Conservation (phyloP, 495 filamentous ascomycete species). For the Penicillium coffeae region DNA sequence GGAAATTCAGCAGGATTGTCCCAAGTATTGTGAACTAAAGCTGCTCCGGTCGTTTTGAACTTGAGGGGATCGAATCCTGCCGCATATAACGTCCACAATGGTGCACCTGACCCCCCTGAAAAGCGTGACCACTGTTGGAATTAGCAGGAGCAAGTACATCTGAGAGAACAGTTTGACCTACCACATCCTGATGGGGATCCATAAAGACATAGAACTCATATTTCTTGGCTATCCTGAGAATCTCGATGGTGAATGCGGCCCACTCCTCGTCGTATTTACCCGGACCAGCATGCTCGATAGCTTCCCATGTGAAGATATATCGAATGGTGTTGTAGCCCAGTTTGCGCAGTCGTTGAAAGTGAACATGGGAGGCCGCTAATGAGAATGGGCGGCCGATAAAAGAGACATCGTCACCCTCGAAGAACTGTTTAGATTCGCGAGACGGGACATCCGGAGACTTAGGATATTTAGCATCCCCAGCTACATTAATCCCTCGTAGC, state of each 20-base stretch:
- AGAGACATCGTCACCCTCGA: conserved; percentile 86
- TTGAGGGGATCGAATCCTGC: conserved; percentile 80
- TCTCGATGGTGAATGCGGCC: conserved; percentile 82
- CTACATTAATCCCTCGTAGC: conserved; percentile 65
- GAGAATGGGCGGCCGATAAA: conserved; percentile 84
- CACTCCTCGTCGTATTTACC: conserved; percentile 92
- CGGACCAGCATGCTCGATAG: conserved; percentile 93
- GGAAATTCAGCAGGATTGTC: conserved; percentile 84
- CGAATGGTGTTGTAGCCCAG: conserved; percentile 95
- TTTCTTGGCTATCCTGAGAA: conserved; percentile 76
- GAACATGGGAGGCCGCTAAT: conserved; percentile 74
- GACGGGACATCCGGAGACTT: conserved; percentile 76
- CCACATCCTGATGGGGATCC: conserved; percentile 96
- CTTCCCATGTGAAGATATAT: conserved; percentile 98
- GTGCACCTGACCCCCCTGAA: conserved; percentile 89
- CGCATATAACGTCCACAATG: conserved; percentile 97
- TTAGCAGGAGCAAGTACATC: conserved; percentile 4
- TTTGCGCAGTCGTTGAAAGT: conserved; percentile 80
- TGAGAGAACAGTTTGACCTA: conserved; percentile 35
- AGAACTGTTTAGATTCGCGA: conserved; percentile 74
- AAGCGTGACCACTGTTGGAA: conserved; percentile 78
- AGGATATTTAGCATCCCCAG: conserved; percentile 68
- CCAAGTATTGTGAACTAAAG: conserved; percentile 91
- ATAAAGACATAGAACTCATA: conserved; percentile 97
- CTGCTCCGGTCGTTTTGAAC: conserved; percentile 85